These are phyloP conservation scores for Colletotrichum musae DNA, from an alignment of 2,329 filamentous ascomycete genomes.

Conservation along the genomic window DNA sequence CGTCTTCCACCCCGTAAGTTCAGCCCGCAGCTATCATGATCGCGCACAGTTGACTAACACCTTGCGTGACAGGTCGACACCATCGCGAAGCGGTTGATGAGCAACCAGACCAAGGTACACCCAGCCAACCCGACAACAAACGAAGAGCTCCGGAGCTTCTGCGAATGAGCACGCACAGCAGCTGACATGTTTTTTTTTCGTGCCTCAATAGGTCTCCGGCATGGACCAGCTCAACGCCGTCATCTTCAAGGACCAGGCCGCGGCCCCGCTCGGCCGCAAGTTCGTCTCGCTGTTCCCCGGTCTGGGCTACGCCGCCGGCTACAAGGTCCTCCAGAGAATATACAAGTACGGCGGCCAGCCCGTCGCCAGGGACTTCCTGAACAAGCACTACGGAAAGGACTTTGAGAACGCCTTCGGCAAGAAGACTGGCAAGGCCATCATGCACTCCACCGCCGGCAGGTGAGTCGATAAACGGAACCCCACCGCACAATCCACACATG, in stretches of 20 bases:
- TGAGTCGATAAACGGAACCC: conserved; percentile 53
- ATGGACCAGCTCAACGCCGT: conserved; percentile 83
- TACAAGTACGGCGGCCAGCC: conserved; percentile 99
- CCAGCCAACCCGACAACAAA: conserved; percentile 61
- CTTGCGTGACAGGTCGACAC: conserved; percentile 83
- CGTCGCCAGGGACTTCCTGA: conserved; percentile 91
- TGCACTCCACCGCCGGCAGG: conserved; percentile 97
- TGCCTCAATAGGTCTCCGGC: conserved; percentile 31
- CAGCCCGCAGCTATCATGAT: neutral
- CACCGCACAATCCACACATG: neutral
- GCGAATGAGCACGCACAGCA: neutral
- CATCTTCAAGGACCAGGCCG: conserved; percentile 92
- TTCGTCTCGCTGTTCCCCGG: conserved; percentile 98
- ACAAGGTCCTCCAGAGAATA: conserved; percentile 97
- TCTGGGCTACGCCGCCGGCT: conserved; percentile 95
- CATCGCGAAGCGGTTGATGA: conserved; percentile 99
- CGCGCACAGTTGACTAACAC: conserved; percentile 19
- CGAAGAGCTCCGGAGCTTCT: conserved; percentile 51
- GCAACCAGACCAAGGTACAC: conserved; percentile 79
- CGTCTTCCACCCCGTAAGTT: conserved; percentile 88
- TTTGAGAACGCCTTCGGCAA: conserved; percentile 95
- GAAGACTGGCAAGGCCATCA: conserved; percentile 97
- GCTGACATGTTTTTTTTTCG: conserved; percentile 12
- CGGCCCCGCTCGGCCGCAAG: conserved; percentile 78
- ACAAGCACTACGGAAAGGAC: conserved; percentile 81